These are phyloP conservation scores for Kwoniella sp. DNA, from an alignment of 768 basidiomycete genomes.

Conservation along the genomic window DNA sequence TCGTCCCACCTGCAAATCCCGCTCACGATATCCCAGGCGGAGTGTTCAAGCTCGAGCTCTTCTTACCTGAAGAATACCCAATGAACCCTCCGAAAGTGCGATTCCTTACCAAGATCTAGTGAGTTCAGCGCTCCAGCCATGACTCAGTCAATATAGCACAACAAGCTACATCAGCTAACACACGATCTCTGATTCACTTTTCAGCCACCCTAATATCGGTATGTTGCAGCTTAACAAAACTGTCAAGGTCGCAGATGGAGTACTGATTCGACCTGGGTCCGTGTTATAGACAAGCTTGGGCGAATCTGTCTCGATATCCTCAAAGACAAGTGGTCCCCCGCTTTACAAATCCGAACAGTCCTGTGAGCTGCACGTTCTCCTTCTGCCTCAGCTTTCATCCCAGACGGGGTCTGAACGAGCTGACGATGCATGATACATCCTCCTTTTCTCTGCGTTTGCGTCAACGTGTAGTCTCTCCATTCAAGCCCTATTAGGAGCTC, in stretches of 20 bases:
- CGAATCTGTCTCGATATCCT: slow-evolving; percentile 97
- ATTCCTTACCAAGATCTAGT: slow-evolving; percentile 94
- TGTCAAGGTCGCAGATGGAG: too few relatives aligned
- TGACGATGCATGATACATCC: too few relatives aligned
- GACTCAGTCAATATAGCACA: too few relatives aligned
- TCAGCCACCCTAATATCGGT: slow-evolving; percentile 94
- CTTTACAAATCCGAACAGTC: slow-evolving; percentile 96
- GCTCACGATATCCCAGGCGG: too few relatives aligned
- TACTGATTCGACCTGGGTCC: background rate
- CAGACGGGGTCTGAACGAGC: too few relatives aligned
- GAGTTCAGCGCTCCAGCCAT: too few relatives aligned
- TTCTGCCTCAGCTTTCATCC: too few relatives aligned
- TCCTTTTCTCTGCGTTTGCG: background rate
- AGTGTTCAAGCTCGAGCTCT: slow-evolving; percentile 91
- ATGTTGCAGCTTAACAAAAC: slow-evolving; percentile 57
- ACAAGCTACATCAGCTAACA: too few relatives aligned
- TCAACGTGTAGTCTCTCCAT: slow-evolving; percentile 79
- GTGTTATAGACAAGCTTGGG: slow-evolving; percentile 82
- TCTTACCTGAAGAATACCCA: slow-evolving; percentile 98
- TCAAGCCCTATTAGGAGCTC: slow-evolving; percentile 92
- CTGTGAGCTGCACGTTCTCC: slow-evolving; percentile 59
- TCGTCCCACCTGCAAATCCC: too few relatives aligned
- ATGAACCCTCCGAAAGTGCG: slow-evolving; percentile 99
- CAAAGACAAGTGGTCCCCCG: slow-evolving; percentile 99
- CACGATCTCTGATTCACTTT: too few relatives aligned